These are phyloP conservation scores for Tricholoma matsutake DNA, from an alignment of 768 basidiomycete genomes.

Conservation along the genomic window DNA sequence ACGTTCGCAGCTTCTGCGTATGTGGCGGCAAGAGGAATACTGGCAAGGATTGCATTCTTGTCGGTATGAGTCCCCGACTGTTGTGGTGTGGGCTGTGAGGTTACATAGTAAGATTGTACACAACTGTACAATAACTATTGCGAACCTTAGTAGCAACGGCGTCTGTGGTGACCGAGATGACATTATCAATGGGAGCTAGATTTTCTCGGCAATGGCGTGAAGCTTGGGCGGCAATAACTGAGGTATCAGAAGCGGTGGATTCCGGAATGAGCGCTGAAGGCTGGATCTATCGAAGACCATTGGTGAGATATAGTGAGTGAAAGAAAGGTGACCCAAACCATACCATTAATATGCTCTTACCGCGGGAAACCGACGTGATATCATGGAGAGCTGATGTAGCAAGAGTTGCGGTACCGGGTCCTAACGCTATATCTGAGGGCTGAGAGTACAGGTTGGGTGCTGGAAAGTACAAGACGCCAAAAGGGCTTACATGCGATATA, in stretches of 20 bases:
- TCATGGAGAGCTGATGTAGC: not conserved
- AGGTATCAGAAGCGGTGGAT: not conserved
- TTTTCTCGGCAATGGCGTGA: not conserved
- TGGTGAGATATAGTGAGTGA: not conserved
- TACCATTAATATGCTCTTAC: not conserved
- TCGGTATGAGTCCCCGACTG: not conserved
- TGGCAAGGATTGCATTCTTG: not conserved
- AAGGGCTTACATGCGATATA: not conserved
- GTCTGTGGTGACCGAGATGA: not conserved
- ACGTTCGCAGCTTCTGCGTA: slow-evolving; percentile 42
- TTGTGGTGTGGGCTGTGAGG: not conserved
- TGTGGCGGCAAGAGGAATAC: slow-evolving; percentile 26
- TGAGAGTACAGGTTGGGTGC: not conserved
- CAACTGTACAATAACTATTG: not conserved
- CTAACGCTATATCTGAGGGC: not conserved
- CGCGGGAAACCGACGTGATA: not conserved
- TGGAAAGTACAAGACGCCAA: not conserved
- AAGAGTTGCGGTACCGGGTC: not conserved
- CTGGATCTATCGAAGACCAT: not conserved
- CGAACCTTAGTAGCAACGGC: not conserved
- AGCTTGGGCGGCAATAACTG: not conserved
- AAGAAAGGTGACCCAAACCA: not conserved
- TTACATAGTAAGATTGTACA: not conserved
- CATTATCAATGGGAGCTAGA: not conserved
- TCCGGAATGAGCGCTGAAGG: not conserved